Evolutionary conservation across 208 protist species (phyloP).

Genomic region (Acanthamoeba rhysodes): DNA sequence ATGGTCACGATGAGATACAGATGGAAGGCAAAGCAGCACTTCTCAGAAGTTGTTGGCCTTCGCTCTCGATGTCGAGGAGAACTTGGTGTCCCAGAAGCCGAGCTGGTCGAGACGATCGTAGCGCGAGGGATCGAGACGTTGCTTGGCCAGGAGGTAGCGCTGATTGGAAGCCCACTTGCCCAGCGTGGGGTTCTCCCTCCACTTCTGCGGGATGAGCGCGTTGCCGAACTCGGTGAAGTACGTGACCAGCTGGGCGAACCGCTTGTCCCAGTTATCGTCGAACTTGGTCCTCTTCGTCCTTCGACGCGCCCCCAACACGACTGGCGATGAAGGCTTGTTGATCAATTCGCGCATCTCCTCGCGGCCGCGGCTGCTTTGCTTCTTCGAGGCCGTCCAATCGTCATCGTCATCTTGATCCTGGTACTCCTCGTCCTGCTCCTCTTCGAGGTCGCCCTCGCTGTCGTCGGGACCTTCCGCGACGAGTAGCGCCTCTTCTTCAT

Average conservation of each 20-base stretch:
- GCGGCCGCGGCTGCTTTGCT: not conserved
- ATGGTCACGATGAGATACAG: too few species aligned
- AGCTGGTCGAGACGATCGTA: not conserved
- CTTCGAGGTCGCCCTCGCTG: not conserved
- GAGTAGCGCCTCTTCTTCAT: not conserved
- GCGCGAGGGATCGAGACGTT: not conserved
- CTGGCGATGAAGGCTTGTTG: not conserved
- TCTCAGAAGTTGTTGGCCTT: not conserved
- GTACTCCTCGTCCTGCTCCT: not conserved
- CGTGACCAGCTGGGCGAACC: not conserved
- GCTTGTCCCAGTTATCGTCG: not conserved
- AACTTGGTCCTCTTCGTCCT: conserved; percentile 35
- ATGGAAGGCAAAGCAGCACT: too few species aligned
- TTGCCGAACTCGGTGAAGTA: not conserved
- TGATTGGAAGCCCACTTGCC: conserved; percentile 51
- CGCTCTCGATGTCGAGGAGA: not conserved
- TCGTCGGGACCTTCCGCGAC: not conserved
- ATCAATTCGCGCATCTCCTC: not conserved
- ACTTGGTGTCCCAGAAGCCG: conserved; percentile 40
- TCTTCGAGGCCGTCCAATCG: not conserved
- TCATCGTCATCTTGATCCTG: not conserved
- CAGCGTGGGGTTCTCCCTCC: not conserved
- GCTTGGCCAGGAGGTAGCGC: conserved; percentile 3
- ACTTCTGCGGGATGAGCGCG: conserved; percentile 38
- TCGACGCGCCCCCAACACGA: not conserved